Conservation (phyloP, 1,284 basidiomycete genomes). For the Spongiforma sp. region DNA sequence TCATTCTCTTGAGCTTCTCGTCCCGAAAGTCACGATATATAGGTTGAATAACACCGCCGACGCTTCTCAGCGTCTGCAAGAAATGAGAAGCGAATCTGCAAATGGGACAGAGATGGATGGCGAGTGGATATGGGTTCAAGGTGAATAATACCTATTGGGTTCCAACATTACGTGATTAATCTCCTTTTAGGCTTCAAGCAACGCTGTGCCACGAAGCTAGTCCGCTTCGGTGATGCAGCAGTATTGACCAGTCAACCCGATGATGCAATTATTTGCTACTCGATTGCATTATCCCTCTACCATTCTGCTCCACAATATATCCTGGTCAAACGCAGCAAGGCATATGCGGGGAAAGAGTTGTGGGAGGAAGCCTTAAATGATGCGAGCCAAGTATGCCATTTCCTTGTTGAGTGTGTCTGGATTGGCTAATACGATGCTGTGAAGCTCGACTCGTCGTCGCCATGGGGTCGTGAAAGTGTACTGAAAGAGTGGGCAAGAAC, state of each 20-base stretch:
- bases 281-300: constrained; percentile 1
- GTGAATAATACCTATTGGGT: background rate
- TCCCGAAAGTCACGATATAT: background rate
- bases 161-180: background rate
- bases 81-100: background rate
- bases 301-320: background rate
- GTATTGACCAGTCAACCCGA: background rate
- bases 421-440: background rate
- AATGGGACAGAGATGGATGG: background rate
- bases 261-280: constrained; percentile 7
- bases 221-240: background rate
- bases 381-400: too few relatives aligned
- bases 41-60: constrained; percentile 1
- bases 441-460: background rate
- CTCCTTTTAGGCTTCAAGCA: background rate
- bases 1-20: background rate
- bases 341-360: background rate
- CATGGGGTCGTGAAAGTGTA: background rate
- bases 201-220: background rate
- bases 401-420: background rate
- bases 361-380: constrained; percentile 12
- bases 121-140: constrained; percentile 3
- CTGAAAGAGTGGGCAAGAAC: too few relatives aligned
- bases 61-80: constrained; percentile 2
- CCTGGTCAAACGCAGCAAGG: constrained; percentile 13